These are phyloP conservation scores for Agaricales sp. DNA, from an alignment of 1,284 basidiomycete species.

Conservation along the genomic window DNA sequence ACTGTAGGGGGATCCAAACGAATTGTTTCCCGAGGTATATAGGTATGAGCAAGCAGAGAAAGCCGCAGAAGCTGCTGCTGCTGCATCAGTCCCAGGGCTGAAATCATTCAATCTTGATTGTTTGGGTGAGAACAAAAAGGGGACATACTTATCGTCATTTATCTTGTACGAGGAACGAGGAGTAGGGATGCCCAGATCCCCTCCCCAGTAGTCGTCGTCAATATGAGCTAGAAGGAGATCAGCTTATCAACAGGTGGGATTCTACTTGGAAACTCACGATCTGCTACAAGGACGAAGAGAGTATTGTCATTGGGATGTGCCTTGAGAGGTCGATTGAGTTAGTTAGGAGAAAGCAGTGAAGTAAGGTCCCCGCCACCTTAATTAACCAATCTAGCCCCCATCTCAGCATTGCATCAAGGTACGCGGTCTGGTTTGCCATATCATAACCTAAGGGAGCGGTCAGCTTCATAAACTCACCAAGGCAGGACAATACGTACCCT, in stretches of 20 bases:
- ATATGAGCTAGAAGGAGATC: constrained; percentile 27
- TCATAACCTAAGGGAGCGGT: constrained; percentile 53
- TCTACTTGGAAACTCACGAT: constrained; percentile 25
- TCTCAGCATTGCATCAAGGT: constrained; percentile 79
- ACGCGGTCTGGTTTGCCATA: constrained; percentile 74
- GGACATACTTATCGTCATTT: constrained; percentile 41
- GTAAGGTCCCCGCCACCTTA: constrained; percentile 36
- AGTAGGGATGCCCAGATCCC: constrained; percentile 68
- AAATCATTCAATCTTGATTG: neutral
- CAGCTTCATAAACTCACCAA: constrained; percentile 2
- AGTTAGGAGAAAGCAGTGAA: neutral
- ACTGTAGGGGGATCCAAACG: constrained; percentile 41
- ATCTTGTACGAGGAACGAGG: constrained; percentile 72
- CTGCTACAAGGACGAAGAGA: constrained; percentile 73
- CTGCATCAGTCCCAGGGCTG: constrained; percentile 82
- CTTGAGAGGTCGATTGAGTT: constrained; percentile 27
- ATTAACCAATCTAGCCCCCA: constrained; percentile 91
- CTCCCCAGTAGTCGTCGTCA: constrained; percentile 84
- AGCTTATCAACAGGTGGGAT: constrained; percentile 1
- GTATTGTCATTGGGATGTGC: constrained; percentile 71
- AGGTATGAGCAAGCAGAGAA: constrained; percentile 80
- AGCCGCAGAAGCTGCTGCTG: constrained; percentile 74
- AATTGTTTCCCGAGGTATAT: constrained; percentile 42
- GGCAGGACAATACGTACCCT: constrained; percentile 31
- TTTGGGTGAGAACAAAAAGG: neutral